phyloP scores from a whole-genome alignment of 805 yeast genomes.

The Ogataea nitratoaversa region DNA sequence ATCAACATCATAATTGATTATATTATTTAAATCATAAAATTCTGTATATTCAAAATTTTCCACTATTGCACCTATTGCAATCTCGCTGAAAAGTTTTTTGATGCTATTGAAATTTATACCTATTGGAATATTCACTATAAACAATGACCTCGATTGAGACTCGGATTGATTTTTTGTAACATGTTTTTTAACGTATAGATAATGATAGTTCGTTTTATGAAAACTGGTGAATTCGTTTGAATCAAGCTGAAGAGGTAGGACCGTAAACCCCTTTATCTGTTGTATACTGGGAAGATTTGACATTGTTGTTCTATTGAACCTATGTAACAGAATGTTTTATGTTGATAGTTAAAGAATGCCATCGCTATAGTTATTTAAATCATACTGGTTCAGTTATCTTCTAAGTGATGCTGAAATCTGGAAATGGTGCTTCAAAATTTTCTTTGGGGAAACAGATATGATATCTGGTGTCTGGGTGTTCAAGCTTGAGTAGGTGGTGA shows the following conservation, averaged over 20 bases:
- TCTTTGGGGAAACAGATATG: too few species aligned
- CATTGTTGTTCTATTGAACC: neutral
- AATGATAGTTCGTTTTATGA: constrained; percentile 40
- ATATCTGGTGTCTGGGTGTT: too few species aligned
- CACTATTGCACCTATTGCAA: constrained; percentile 63
- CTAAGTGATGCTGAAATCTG: too few species aligned
- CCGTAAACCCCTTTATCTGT: constrained; percentile 56
- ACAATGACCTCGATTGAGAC: constrained; percentile 53
- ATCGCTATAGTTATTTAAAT: too few species aligned
- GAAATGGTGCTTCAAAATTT: too few species aligned
- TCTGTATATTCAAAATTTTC: constrained; percentile 36
- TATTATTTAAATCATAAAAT: constrained; percentile 25
- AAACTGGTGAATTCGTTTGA: constrained; percentile 15
- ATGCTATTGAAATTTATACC: constrained; percentile 49
- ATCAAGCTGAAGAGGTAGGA: constrained; percentile 45
- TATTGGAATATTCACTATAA: constrained; percentile 72
- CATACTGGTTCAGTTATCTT: too few species aligned
- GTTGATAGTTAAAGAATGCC: too few species aligned
- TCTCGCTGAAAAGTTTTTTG: constrained; percentile 51
- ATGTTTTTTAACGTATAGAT: constrained; percentile 65
- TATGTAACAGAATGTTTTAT: neutral
- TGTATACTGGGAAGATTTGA: constrained; percentile 11
- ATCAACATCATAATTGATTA: constrained; percentile 35
- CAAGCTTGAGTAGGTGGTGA: too few species aligned
- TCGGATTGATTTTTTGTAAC: constrained; percentile 37